A percentile compares a stretch with the other conserved stretches of the same genome.
These are phyloP conservation scores for Globisporangium barbulae DNA, from an alignment of 352 stramenopile genomes.

Conservation along the genomic window DNA sequence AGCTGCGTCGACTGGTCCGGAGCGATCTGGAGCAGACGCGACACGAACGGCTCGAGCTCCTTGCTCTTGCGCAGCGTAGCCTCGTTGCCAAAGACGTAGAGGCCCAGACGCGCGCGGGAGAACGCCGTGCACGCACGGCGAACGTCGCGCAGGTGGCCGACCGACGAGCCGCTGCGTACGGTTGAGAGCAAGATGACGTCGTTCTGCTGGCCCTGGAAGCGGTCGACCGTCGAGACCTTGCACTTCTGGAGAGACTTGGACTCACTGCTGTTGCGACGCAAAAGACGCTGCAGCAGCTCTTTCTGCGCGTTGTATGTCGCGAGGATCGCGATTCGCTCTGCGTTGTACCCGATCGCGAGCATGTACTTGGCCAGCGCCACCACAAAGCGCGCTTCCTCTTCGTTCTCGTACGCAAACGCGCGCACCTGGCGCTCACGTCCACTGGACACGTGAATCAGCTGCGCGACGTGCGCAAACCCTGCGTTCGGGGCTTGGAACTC, in stretches of 20 bases:
- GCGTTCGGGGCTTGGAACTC: constrained; percentile 74
- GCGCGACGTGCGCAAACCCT: constrained; percentile 87
- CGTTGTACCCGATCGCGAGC: constrained; percentile 89
- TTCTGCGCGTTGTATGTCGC: constrained; percentile 96
- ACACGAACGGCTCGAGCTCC: constrained; percentile 64
- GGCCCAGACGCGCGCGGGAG: constrained; percentile 88
- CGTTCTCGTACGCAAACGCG: constrained; percentile 93
- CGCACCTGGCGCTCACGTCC: constrained; percentile 65
- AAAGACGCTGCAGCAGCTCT: constrained; percentile 87
- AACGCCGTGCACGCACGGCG: constrained; percentile 91
- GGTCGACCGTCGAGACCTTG: constrained; percentile 91
- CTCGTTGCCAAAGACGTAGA: constrained; percentile 91
- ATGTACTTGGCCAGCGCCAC: constrained; percentile 93
- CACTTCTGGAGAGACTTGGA: constrained; percentile 15
- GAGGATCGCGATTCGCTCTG: constrained; percentile 92
- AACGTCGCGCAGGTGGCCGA: constrained; percentile 92
- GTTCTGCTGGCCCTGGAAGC: constrained; percentile 95
- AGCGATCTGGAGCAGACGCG: constrained; percentile 29
- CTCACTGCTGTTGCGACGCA: constrained; percentile 29
- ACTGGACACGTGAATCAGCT: constrained; percentile 85
- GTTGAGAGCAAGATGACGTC: constrained; percentile 95
- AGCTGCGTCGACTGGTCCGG: constrained; percentile 29
- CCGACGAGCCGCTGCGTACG: constrained; percentile 78
- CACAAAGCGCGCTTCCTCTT: constrained; percentile 93
- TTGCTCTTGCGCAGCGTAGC: constrained; percentile 64